Base-by-base conservation (phyloP, 2,329 filamentous ascomycete species). In the Neurospora sp. region DNA sequence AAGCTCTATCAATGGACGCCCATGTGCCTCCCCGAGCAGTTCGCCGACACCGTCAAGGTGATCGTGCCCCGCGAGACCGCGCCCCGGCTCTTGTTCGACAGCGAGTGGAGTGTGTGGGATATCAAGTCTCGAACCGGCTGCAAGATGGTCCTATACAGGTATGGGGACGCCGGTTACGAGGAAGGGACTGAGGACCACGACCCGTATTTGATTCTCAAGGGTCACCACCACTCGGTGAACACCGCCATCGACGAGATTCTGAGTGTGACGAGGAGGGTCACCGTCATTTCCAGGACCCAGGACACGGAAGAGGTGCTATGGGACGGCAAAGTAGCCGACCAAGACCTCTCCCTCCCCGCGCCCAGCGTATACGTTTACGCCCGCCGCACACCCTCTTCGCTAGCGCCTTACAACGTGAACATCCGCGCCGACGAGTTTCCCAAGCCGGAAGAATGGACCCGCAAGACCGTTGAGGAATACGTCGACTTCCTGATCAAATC, bases 371-470 rank as follows among this genome's bases (percentile, higher is more conserved):
- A 38, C 2, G 70, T 43, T 37, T 15, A 39, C 39, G 39, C 38
- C 6, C 37, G 12, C 68, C 39, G 43, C 10, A 10, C 41, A 19
- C 23, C 46, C 23, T 46, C 15, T 67, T 62, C 23, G 19, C 66
- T 52, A n/a, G 69, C 12, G 17, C 41, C 69, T 28, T 72, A 75
- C 66, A 28, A 28, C 3, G 71, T 76, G 3, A 46, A 75, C 19
- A 72, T 73, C 15, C 77, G 77, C 6, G 82, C 82, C 37, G 78
- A 83, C 69, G 74, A 81, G 57, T 80, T 83, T 8, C 77, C 80
- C 0, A 76, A 74, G 37, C 83, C 83, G 0, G 46, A 69, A 1
- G 65, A 70, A 1, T 86, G 84, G 84, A 83, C 82, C 3, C 76
- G 75, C 66, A 74, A 79, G 43, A 77, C 79, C 1, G 81, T 86